Evolutionary conservation across 2,329 filamentous ascomycete genomes (phyloP).

Genomic region (Cladosporium phlei): DNA sequence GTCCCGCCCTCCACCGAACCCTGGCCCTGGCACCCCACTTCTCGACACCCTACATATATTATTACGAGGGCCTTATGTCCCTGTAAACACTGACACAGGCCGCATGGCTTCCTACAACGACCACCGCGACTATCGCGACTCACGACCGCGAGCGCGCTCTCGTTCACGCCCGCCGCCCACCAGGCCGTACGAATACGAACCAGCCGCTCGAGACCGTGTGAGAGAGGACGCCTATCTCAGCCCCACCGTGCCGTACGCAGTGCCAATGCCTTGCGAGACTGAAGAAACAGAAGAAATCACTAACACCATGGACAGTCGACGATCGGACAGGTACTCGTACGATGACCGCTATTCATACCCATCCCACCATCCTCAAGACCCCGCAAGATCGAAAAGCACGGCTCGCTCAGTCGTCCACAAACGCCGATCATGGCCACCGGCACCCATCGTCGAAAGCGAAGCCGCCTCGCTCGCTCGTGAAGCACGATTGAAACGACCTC

Average conservation of each 20-base stretch:
- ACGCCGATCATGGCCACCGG: slow-evolving; percentile 49
- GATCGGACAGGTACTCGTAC: slow-evolving; percentile 23
- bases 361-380: slow-evolving; percentile 18
- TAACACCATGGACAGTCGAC: slow-evolving; percentile 16
- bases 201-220: background rate
- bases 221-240: slow-evolving; percentile 10
- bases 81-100: background rate
- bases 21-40: background rate
- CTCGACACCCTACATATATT: background rate
- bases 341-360: slow-evolving; percentile 29
- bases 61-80: background rate
- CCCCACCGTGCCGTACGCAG: slow-evolving; percentile 9
- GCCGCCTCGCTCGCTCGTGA: slow-evolving; percentile 58
- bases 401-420: slow-evolving; percentile 11
- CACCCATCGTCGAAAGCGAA: slow-evolving; percentile 67
- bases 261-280: background rate
- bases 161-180: slow-evolving; percentile 6
- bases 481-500: slow-evolving; percentile 38
- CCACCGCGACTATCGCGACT: slow-evolving; percentile 18
- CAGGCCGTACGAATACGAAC: slow-evolving; percentile 1
- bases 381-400: slow-evolving; percentile 4
- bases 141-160: slow-evolving; percentile 13
- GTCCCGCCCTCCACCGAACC: background rate
- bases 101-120: slow-evolving; percentile 23
- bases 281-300: slow-evolving; percentile 22